Evolutionary conservation across 768 basidiomycete species (phyloP).

Genomic region (Cystobasidium tubakii): DNA sequence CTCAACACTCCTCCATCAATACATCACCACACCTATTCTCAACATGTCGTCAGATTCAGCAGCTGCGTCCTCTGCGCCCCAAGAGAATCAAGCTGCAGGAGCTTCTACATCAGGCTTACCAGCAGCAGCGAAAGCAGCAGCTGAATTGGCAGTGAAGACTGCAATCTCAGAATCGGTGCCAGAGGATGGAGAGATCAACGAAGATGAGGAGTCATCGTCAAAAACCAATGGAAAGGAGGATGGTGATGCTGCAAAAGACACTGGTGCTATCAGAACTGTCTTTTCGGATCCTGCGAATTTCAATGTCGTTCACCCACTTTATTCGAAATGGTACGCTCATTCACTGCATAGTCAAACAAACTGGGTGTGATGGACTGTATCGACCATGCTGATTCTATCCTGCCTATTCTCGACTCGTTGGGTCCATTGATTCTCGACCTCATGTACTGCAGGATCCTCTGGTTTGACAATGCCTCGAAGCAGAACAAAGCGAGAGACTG

Average conservation of each 20-base stretch:
- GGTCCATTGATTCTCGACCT: no score
- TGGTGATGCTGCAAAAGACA: constrained; percentile 7
- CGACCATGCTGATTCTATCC: no score
- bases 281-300: constrained; percentile 88
- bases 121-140: constrained; percentile 34
- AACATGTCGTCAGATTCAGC: constrained; percentile 3
- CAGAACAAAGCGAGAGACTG: constrained; percentile 65
- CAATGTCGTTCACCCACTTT: constrained; percentile 76
- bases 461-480: constrained; percentile 76
- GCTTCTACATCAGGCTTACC: constrained; percentile 34
- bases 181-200: constrained; percentile 36
- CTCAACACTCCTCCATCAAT: not conserved
- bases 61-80: not conserved
- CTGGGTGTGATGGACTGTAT: no score
- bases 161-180: constrained; percentile 34
- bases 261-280: constrained; percentile 57
- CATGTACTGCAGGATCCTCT: constrained; percentile 68
- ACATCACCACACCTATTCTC: not conserved
- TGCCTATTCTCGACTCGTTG: no score
- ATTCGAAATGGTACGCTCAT: constrained; percentile 37
- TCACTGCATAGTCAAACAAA: not conserved
- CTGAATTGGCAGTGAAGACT: constrained; percentile 28
- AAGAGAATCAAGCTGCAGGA: constrained; percentile 15
- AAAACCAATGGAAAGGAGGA: constrained; percentile 1
- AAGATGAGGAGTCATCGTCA: not conserved